phyloP scores from a whole-genome alignment of 2,329 filamentous ascomycete genomes.

The Microcera coccophila region DNA sequence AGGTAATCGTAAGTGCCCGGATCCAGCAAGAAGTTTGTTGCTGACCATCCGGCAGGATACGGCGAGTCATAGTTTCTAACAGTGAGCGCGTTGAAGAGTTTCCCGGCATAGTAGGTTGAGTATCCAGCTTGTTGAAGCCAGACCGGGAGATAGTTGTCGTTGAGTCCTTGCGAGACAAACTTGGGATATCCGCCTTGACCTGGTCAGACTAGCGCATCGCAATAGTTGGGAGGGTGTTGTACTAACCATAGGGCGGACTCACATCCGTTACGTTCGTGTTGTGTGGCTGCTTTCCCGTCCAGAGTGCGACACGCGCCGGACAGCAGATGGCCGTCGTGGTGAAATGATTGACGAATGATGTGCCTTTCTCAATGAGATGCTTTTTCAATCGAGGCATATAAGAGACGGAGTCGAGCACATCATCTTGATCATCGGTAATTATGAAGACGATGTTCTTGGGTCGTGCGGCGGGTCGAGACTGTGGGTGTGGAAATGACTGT shows the following conservation, averaged over 20 bases:
- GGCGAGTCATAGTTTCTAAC: conserved; percentile 59
- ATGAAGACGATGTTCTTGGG: conserved; percentile 60
- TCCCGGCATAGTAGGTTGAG: conserved; percentile 69
- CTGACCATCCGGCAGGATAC: conserved; percentile 55
- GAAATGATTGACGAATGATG: conserved; percentile 59
- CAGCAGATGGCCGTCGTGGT: conserved; percentile 66
- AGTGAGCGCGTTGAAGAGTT: conserved; percentile 64
- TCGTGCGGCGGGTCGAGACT: no score
- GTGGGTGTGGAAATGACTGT: neutral
- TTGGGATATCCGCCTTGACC: conserved; percentile 53
- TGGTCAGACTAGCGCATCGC: neutral
- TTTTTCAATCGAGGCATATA: conserved; percentile 58
- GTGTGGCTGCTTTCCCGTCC: conserved; percentile 63
- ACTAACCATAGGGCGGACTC: conserved; percentile 47
- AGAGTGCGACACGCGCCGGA: conserved; percentile 61
- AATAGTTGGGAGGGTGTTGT: no score
- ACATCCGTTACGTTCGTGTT: conserved; percentile 67
- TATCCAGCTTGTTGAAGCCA: conserved; percentile 69
- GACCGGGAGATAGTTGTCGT: conserved; percentile 64
- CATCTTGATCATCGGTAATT: conserved; percentile 65
- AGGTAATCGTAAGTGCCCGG: conserved; percentile 41
- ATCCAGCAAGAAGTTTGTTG: conserved; percentile 35
- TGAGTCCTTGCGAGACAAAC: conserved; percentile 60
- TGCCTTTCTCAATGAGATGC: conserved; percentile 55
- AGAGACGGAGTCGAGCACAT: conserved; percentile 55